Conservation (phyloP, 768 basidiomycete species). For the Leccinum subgranulosum region DNA sequence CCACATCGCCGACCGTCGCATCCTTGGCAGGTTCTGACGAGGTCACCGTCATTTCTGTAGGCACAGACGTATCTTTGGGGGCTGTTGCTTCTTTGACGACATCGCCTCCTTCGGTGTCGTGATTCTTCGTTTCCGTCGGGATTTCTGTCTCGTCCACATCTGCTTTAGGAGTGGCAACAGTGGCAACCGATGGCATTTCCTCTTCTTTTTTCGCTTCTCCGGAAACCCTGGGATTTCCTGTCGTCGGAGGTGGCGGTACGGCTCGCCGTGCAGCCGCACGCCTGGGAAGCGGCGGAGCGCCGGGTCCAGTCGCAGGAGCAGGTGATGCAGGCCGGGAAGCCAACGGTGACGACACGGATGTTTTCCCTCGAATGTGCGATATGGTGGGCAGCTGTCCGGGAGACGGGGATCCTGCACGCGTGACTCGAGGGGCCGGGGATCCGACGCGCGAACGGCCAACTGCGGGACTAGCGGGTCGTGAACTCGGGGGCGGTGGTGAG, state of each 20-base stretch:
- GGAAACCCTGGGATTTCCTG: not conserved
- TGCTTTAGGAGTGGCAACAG: not conserved
- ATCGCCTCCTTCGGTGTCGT: not conserved
- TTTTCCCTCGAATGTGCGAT: conserved; percentile 17
- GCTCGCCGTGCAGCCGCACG: conserved; percentile 55
- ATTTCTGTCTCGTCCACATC: not conserved
- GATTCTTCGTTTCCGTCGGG: conserved; percentile 1
- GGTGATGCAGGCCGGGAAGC: conserved; percentile 39
- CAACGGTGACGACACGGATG: conserved; percentile 25
- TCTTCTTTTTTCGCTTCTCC: conserved; percentile 8
- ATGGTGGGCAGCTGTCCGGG: conserved; percentile 5
- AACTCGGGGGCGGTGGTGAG: conserved; percentile 27
- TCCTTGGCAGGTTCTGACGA: not conserved
- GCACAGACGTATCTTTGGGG: not conserved
- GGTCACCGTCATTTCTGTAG: not conserved
- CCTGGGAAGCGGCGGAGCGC: conserved; percentile 59
- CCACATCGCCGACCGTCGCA: not conserved
- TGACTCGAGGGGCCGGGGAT: conserved; percentile 19
- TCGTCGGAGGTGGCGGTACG: conserved; percentile 25
- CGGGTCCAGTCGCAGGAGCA: conserved; percentile 11
- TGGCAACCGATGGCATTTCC: not conserved
- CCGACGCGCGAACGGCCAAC: conserved; percentile 23
- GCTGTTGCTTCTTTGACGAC: not conserved
- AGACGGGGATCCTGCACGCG: conserved; percentile 9
- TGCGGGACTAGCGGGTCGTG: conserved; percentile 30